phyloP scores from a whole-genome alignment of 2,329 filamentous ascomycete species.

The Epichloe typhina region DNA sequence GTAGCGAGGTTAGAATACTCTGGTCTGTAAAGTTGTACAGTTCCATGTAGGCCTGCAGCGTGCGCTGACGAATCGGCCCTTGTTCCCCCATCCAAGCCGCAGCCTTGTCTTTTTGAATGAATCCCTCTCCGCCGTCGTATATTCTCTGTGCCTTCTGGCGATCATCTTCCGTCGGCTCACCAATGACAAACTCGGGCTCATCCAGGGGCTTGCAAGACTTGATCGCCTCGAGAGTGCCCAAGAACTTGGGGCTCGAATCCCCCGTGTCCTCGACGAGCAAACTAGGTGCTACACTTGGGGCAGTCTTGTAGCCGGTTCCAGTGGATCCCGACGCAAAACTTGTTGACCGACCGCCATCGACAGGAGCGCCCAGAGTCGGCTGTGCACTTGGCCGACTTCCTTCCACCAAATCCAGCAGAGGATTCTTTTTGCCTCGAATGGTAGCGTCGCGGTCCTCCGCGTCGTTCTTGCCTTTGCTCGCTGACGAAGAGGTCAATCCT shows the following conservation, averaged over 20 bases:
- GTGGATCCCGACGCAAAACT: slow-evolving; percentile 24
- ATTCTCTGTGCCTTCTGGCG: slow-evolving; percentile 68
- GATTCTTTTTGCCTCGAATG: slow-evolving; percentile 15
- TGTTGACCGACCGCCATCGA: slow-evolving; percentile 24
- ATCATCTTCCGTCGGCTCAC: slow-evolving; percentile 54
- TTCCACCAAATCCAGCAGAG: slow-evolving; percentile 11
- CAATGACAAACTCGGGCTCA: slow-evolving; percentile 44
- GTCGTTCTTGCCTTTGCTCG: not conserved
- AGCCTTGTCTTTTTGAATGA: slow-evolving; percentile 65
- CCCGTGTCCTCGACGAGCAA: slow-evolving; percentile 30
- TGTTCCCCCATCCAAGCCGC: slow-evolving; percentile 82
- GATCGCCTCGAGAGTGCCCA: slow-evolving; percentile 19
- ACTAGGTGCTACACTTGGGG: slow-evolving; percentile 29
- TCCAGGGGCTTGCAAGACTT: slow-evolving; percentile 32
- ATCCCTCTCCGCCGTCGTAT: slow-evolving; percentile 72
- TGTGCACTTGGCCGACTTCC: slow-evolving; percentile 13
- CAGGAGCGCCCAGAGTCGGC: slow-evolving; percentile 27
- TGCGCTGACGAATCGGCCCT: slow-evolving; percentile 43
- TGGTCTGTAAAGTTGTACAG: slow-evolving; percentile 75
- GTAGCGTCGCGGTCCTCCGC: slow-evolving; percentile 16
- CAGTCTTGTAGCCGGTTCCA: slow-evolving; percentile 27
- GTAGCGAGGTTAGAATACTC: slow-evolving; percentile 66
- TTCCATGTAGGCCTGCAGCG: slow-evolving; percentile 71
- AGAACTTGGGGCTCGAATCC: slow-evolving; percentile 24
- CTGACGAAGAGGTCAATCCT: not conserved